Conservation (phyloP, 2,329 filamentous ascomycete genomes). For the Pseudogymnoascus sp. region DNA sequence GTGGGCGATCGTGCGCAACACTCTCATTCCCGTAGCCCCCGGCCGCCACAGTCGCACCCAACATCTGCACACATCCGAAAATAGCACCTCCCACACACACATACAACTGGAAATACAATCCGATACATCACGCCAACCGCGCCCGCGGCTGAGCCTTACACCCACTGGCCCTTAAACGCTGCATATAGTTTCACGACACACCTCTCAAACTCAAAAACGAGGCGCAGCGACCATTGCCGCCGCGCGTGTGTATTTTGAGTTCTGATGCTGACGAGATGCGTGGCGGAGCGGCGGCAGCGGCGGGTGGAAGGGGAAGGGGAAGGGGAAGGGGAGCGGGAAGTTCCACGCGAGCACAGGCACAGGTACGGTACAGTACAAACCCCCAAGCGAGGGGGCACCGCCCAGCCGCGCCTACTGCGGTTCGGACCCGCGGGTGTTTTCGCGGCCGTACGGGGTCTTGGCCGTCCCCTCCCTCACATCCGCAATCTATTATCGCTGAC, state of each 20-base stretch:
- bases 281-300: slow-evolving; percentile 2
- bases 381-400: background rate
- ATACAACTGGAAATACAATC: background rate
- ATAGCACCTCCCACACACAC: background rate
- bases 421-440: slow-evolving; percentile 2
- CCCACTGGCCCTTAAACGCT: slow-evolving; percentile 2
- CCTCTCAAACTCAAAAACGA: background rate
- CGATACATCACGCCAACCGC: background rate
- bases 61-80: background rate
- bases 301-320: background rate
- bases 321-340: background rate
- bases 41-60: background rate
- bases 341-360: background rate
- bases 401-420: background rate
- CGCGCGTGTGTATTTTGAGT: slow-evolving; percentile 4
- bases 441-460: background rate
- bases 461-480: background rate
- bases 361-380: slow-evolving; percentile 2
- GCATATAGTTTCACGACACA: background rate
- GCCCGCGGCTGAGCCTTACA: background rate
- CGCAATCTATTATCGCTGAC: background rate
- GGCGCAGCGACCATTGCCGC: background rate
- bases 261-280: background rate
- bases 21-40: background rate
- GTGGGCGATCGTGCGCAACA: background rate